Evolutionary conservation across 306 rosid species (phyloP).

Genomic region (Begonia peltatifolia): DNA sequence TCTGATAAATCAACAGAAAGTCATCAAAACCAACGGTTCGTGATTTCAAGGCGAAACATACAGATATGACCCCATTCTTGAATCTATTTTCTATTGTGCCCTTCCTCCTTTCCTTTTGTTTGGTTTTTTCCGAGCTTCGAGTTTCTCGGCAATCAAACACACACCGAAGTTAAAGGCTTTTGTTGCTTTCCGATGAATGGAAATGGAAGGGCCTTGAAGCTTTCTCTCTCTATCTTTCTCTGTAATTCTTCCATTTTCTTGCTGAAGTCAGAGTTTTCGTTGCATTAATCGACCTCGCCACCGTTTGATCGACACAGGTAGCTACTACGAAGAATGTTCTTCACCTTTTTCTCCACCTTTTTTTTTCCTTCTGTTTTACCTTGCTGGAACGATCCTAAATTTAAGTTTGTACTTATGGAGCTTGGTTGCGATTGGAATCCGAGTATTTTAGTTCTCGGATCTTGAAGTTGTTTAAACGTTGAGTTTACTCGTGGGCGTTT

Average conservation of each 20-base stretch:
- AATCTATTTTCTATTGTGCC: slow-evolving; percentile 29
- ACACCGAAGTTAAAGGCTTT: slow-evolving; percentile 26
- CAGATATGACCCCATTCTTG: slow-evolving; percentile 2
- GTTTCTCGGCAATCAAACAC: slow-evolving; percentile 26
- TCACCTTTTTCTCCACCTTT: too few relatives aligned
- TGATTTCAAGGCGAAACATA: background rate
- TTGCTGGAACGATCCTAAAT: too few relatives aligned
- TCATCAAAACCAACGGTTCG: background rate
- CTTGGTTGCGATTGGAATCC: slow-evolving; percentile 3
- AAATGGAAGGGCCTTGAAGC: slow-evolving; percentile 42
- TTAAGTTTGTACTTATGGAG: background rate
- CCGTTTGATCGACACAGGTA: too few relatives aligned
- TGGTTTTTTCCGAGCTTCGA: slow-evolving; percentile 12
- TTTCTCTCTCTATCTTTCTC: slow-evolving; percentile 1
- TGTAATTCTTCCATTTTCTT: too few relatives aligned
- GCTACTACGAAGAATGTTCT: too few relatives aligned
- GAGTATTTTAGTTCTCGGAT: slow-evolving; percentile 5
- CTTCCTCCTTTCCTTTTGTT: slow-evolving; percentile 3
- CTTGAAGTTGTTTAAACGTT: background rate
- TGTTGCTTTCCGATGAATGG: slow-evolving; percentile 71
- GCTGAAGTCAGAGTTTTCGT: too few relatives aligned
- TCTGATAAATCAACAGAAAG: background rate
- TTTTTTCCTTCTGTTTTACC: too few relatives aligned
- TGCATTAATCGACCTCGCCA: too few relatives aligned
- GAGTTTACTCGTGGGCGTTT: too few relatives aligned